phyloP scores from a whole-genome alignment of 2,329 filamentous ascomycete species.

The Xylaria sp. region DNA sequence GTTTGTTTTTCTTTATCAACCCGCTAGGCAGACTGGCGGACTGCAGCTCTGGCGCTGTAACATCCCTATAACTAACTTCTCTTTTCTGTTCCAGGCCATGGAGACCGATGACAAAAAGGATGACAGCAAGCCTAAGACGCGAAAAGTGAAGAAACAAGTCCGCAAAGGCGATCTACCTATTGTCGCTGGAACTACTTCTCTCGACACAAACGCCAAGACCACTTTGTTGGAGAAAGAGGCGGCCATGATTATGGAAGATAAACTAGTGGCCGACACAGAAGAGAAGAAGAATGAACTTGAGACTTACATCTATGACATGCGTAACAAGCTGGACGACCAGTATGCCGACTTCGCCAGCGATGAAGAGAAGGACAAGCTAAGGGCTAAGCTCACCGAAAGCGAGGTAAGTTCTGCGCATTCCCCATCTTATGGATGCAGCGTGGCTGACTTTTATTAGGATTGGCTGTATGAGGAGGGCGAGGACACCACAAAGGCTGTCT shows the following conservation, averaged over 20 bases:
- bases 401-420: constrained; percentile 74
- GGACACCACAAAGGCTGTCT: constrained; percentile 91
- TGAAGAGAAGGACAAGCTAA: constrained; percentile 89
- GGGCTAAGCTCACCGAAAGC: constrained; percentile 80
- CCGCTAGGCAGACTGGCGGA: background rate
- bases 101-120: constrained; percentile 78
- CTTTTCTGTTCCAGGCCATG: constrained; percentile 74
- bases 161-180: constrained; percentile 96
- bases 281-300: constrained; percentile 99
- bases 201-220: constrained; percentile 76
- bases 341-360: constrained; percentile 90
- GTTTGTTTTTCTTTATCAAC: constrained; percentile 57
- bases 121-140: constrained; percentile 77
- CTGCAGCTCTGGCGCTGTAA: background rate
- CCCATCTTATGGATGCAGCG: background rate
- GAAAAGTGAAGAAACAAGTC: constrained; percentile 99
- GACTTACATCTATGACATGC: constrained; percentile 95
- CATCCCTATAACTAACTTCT: constrained; percentile 18
- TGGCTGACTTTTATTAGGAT: constrained; percentile 69
- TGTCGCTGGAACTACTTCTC: constrained; percentile 80
- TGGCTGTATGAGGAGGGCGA: constrained; percentile 99
- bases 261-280: constrained; percentile 96
- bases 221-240: constrained; percentile 82
- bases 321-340: constrained; percentile 92
- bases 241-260: constrained; percentile 96